These are phyloP conservation scores for Colletotrichum euphorbiae DNA, from an alignment of 2,329 filamentous ascomycete species.

Conservation along the genomic window DNA sequence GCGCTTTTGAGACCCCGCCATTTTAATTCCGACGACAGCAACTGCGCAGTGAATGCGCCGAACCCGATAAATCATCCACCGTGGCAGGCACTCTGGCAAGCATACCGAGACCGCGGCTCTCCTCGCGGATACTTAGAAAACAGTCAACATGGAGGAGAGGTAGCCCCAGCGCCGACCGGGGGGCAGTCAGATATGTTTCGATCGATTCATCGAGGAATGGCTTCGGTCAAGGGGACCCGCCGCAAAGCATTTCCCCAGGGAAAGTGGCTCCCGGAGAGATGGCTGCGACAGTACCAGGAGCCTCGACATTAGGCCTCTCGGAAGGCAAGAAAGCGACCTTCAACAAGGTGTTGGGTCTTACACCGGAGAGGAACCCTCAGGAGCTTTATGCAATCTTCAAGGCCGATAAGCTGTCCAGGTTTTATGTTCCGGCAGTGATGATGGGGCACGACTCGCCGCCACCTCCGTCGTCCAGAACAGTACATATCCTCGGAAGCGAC, in stretches of 20 bases:
- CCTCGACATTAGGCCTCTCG: conserved; percentile 34
- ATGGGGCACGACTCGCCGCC: conserved; percentile 46
- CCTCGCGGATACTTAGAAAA: conserved; percentile 55
- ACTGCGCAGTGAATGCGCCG: conserved; percentile 30
- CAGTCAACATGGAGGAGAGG: conserved; percentile 53
- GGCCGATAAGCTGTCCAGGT: conserved; percentile 42
- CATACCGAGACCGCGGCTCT: conserved; percentile 55
- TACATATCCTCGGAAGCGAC: conserved; percentile 57
- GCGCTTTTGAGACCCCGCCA: background rate
- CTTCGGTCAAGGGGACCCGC: conserved; percentile 16
- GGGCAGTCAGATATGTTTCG: conserved; percentile 49
- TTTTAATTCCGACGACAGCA: background rate
- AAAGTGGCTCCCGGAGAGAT: conserved; percentile 41
- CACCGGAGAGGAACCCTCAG: conserved; percentile 29
- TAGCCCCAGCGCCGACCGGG: conserved; percentile 53
- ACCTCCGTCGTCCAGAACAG: conserved; percentile 50
- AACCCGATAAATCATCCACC: conserved; percentile 32
- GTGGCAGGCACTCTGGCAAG: conserved; percentile 47
- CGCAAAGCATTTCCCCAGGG: conserved; percentile 25
- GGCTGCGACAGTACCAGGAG: conserved; percentile 43
- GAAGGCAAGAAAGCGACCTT: conserved; percentile 13
- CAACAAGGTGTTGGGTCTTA: conserved; percentile 33
- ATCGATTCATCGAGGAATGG: conserved; percentile 44
- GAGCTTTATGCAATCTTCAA: conserved; percentile 41
- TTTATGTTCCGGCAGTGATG: conserved; percentile 52